phyloP scores from a whole-genome alignment of 2,329 filamentous ascomycete genomes.

The Phyllosticta ampelicida region DNA sequence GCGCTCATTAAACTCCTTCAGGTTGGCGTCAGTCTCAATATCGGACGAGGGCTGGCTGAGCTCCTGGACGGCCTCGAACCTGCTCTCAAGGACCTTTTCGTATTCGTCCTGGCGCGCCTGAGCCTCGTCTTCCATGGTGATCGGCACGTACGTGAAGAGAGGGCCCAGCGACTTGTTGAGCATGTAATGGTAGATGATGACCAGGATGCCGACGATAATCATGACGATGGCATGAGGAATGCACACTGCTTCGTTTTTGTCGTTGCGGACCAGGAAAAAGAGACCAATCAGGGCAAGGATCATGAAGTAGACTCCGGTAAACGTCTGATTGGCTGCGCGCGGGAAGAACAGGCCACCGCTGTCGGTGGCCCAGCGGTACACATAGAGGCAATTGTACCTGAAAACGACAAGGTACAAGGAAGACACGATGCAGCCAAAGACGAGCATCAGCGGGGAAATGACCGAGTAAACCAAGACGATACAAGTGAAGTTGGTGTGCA shows the following conservation, averaged over 20 bases:
- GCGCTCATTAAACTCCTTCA: conserved; percentile 16
- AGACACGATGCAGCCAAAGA: conserved; percentile 93
- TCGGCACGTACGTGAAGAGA: conserved; percentile 78
- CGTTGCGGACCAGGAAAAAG: conserved; percentile 66
- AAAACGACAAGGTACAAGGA: conserved; percentile 86
- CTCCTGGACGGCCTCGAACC: conserved; percentile 21
- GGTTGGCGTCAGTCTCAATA: background rate
- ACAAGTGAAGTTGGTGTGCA: conserved; percentile 93
- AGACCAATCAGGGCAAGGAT: conserved; percentile 81
- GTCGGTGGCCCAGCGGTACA: conserved; percentile 79
- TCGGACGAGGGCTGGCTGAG: conserved; percentile 12
- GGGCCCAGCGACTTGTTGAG: conserved; percentile 78
- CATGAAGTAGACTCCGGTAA: conserved; percentile 91
- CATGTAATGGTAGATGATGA: conserved; percentile 64
- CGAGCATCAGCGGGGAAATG: conserved; percentile 76
- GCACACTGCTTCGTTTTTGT: conserved; percentile 46
- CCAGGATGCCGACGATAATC: conserved; percentile 63
- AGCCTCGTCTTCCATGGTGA: conserved; percentile 92
- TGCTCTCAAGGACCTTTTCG: conserved; percentile 53
- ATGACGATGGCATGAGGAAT: conserved; percentile 73
- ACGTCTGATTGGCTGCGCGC: conserved; percentile 86
- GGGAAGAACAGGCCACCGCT: conserved; percentile 91
- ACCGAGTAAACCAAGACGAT: conserved; percentile 82
- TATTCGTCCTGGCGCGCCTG: conserved; percentile 86
- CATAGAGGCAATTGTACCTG: conserved; percentile 93